phyloP scores from a whole-genome alignment of 2,329 filamentous ascomycete genomes.

The Peltaster fructicola region DNA sequence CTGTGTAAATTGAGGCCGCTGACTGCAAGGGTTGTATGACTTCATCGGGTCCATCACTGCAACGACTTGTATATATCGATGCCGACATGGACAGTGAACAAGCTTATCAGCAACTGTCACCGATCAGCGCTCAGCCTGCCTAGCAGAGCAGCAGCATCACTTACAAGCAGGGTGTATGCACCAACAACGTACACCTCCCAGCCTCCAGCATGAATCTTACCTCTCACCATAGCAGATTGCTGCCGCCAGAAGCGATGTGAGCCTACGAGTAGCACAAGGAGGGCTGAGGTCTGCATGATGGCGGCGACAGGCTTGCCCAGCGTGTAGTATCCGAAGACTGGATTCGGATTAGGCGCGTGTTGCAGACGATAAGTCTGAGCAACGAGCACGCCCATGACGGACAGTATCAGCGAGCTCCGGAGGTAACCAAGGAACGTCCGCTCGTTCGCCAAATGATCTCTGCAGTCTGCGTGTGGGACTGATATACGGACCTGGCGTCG shows the following conservation, averaged over 20 bases:
- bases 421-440: slow-evolving; percentile 59
- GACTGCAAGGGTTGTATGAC: too few species aligned
- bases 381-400: slow-evolving; percentile 46
- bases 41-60: too few species aligned
- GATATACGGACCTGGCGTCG: slow-evolving; percentile 30
- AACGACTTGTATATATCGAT: slow-evolving; percentile 7
- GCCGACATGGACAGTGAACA: slow-evolving; percentile 11
- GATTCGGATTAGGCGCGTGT: slow-evolving; percentile 25
- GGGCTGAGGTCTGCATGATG: slow-evolving; percentile 30
- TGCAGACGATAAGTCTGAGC: slow-evolving; percentile 51
- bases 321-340: slow-evolving; percentile 39
- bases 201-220: slow-evolving; percentile 39
- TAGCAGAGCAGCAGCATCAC: slow-evolving; percentile 11
- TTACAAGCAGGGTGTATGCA: slow-evolving; percentile 29
- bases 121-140: slow-evolving; percentile 1
- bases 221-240: slow-evolving; percentile 40
- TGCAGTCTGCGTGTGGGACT: slow-evolving; percentile 32
- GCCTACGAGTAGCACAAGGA: slow-evolving; percentile 35
- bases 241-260: slow-evolving; percentile 42
- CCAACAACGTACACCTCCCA: slow-evolving; percentile 39
- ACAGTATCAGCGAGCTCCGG: slow-evolving; percentile 50
- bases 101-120: slow-evolving; percentile 6
- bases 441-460: slow-evolving; percentile 53
- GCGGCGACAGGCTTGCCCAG: slow-evolving; percentile 42
- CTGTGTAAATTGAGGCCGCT: too few species aligned